Conservation (phyloP, 306 rosid species). For the Sophora flavescens region DNA sequence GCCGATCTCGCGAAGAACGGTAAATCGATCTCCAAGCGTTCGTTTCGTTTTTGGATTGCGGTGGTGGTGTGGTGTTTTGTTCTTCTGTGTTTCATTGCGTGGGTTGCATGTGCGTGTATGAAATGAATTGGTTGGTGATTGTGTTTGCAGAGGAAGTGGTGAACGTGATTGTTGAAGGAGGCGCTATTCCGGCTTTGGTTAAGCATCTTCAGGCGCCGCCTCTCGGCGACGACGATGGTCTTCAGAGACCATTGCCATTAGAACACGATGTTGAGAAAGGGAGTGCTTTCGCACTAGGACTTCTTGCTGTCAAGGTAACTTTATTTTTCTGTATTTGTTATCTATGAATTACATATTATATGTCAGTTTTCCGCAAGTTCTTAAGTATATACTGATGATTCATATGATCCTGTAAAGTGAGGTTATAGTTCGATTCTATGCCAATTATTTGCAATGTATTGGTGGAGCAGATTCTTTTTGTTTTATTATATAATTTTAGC, state of each 20-base stretch:
- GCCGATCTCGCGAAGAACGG: slow-evolving; percentile 99
- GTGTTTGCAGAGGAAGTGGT: slow-evolving; percentile 87
- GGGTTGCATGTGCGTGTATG: slow-evolving; percentile 32
- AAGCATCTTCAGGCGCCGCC: slow-evolving; percentile 91
- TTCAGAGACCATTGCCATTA: slow-evolving; percentile 71
- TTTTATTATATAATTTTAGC: no score
- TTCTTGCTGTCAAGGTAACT: slow-evolving; percentile 94
- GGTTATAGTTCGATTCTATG: background rate
- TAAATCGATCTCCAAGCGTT: slow-evolving; percentile 54
- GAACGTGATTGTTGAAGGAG: slow-evolving; percentile 95
- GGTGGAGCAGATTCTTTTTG: slow-evolving; percentile 9
- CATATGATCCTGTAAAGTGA: background rate
- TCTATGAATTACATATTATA: background rate
- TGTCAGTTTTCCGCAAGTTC: slow-evolving; percentile 20
- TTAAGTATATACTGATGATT: slow-evolving; percentile 1
- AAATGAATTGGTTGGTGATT: slow-evolving; percentile 35
- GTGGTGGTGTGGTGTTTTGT: slow-evolving; percentile 15
- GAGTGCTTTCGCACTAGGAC: slow-evolving; percentile 94
- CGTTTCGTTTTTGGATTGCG: slow-evolving; percentile 36
- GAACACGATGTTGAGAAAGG: slow-evolving; percentile 99
- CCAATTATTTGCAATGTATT: background rate
- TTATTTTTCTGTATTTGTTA: slow-evolving; percentile 17
- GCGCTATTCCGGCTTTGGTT: slow-evolving; percentile 87
- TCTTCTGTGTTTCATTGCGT: slow-evolving; percentile 7
- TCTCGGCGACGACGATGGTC: slow-evolving; percentile 54